Conservation (phyloP, 2,329 filamentous ascomycete species). For the Penicillium sp. region DNA sequence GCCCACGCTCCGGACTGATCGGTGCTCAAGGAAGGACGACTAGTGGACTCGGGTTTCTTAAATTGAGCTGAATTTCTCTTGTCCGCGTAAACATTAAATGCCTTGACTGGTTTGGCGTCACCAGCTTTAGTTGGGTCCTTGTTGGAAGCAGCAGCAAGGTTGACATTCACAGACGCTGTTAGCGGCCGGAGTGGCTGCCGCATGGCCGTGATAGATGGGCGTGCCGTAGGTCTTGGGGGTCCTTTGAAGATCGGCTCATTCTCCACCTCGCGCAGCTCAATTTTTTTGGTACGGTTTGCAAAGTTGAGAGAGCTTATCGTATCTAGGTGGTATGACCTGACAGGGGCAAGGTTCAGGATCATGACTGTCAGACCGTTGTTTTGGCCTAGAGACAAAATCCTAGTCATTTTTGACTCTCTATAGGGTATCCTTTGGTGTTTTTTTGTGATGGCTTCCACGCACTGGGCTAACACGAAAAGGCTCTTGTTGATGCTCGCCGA, state of each 20-base stretch:
- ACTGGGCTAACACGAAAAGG: conserved; percentile 90
- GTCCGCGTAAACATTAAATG: conserved; percentile 87
- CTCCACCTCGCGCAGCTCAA: conserved; percentile 93
- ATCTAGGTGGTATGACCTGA: conserved; percentile 91
- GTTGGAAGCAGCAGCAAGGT: conserved; percentile 61
- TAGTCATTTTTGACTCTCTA: conserved; percentile 95
- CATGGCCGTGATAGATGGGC: conserved; percentile 48
- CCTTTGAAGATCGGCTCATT: conserved; percentile 91
- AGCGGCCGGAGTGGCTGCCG: conserved; percentile 82
- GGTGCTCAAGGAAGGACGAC: conserved; percentile 49
- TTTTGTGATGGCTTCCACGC: conserved; percentile 89
- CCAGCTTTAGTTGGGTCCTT: conserved; percentile 58
- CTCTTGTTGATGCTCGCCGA: conserved; percentile 98
- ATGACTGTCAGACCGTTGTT: conserved; percentile 96
- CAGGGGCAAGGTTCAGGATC: conserved; percentile 91
- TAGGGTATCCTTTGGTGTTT: conserved; percentile 81
- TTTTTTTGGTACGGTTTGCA: conserved; percentile 92
- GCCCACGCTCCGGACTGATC: conserved; percentile 48
- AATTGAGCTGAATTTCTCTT: conserved; percentile 55
- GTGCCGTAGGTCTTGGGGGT: conserved; percentile 61
- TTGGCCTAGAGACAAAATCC: conserved; percentile 88
- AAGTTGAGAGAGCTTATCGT: conserved; percentile 94
- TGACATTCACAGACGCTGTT: conserved; percentile 74
- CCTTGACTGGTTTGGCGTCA: conserved; percentile 76
- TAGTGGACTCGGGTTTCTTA: conserved; percentile 48